Evolutionary conservation across 129 eudicot genomes (phyloP).

Genomic region (Flaveria brownii): DNA sequence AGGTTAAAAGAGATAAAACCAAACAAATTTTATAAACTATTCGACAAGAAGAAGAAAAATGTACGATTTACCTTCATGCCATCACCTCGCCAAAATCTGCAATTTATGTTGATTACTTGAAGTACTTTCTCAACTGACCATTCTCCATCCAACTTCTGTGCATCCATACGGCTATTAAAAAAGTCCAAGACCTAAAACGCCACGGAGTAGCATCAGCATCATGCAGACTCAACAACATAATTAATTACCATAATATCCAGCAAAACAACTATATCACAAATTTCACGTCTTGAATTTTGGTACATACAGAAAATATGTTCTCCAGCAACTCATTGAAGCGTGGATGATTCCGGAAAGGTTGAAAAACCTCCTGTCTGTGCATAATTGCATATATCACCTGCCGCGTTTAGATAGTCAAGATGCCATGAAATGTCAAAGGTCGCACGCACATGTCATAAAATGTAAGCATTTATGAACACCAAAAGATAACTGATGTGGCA

Average conservation of each 20-base stretch:
- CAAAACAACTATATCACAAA: constrained; percentile 12
- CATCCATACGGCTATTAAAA: constrained; percentile 90
- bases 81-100: constrained; percentile 97
- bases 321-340: constrained; percentile 93
- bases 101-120: constrained; percentile 67
- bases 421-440: constrained; percentile 1
- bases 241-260: constrained; percentile 15
- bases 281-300: background rate
- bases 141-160: constrained; percentile 73
- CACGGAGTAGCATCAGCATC: constrained; percentile 24
- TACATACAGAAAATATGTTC: constrained; percentile 84
- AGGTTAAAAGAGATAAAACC: background rate
- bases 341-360: constrained; percentile 93
- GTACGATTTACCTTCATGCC: constrained; percentile 77
- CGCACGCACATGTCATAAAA: background rate
- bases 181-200: constrained; percentile 70
- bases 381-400: constrained; percentile 97
- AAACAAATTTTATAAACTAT: background rate
- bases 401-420: constrained; percentile 22
- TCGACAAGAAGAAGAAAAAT: background rate
- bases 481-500: background rate
- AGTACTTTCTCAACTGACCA: constrained; percentile 99
- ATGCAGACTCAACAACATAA: constrained; percentile 13
- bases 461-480: background rate
- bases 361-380: constrained; percentile 98